Evolutionary conservation across 106 monocot genomes (phyloP), one percentile per base, ranked within the genome.

Genomic region (Apostasia ramifera): DNA sequence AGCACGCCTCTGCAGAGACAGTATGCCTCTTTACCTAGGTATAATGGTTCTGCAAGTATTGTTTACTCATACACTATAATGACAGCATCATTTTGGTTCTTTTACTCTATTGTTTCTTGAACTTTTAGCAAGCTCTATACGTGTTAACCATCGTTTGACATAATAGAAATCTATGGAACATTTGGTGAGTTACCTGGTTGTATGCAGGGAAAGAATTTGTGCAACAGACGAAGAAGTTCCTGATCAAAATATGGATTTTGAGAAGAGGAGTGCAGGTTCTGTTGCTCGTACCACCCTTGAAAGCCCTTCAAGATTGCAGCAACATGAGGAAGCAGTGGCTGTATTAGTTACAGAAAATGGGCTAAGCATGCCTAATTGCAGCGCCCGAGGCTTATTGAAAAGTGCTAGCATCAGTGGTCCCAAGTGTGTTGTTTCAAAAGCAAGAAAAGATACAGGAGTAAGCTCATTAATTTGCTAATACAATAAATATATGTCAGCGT

Each of bases 401-500:
- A 95, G 91, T 68, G 85, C 87, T 62, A 95, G 86, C 74, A 95
- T 95, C 60, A 85, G 94, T 71, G 91, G 81, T 62, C 91, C 94
- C 14, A 85, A 85, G 78, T 88, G 83, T 63, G 80, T 94, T 13
- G 81, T 74, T 58, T 75, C 82, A 39, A 82, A 88, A 76, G 42
- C 63, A 69, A 76, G 65, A 68, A 80, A 55, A 43, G 75, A 83
- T 47, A 53, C 61, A 49, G 81, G 80, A 71, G 91, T 95, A 88
- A 88, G 91, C 77, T 8, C 8, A 42, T 6, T 26, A 47, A 56
- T 2, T 13, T 49, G 6, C 41, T 40, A 0, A 37, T 26, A 26
- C 26, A 26, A 26, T 26, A 26, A 26, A 26, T 26, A 26, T 26
- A 26, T 26, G 26, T 26, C 26, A 26, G 26, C 26, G 26, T 26